Evolutionary conservation across 2,329 filamentous ascomycete genomes (phyloP), one percentile per base, ranked within the genome.

Genomic region (Scedosporium aurantiacum): DNA sequence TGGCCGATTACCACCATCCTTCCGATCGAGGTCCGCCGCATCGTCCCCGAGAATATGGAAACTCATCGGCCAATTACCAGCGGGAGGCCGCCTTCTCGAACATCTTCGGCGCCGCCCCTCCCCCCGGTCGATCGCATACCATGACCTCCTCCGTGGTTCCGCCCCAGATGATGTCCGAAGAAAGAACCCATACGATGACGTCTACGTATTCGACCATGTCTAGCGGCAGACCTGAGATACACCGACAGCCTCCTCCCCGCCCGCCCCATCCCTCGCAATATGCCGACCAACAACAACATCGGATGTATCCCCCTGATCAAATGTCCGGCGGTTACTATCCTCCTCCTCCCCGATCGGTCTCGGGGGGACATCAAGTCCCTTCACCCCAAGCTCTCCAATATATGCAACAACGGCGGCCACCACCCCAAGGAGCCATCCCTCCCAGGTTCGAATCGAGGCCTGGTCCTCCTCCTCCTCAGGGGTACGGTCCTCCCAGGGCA

Each of bases 31-130:
- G 74, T 65, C 74, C 75, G 71, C 74, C 73, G 58, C 75, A 76
- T 60, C 74, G 74, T 43, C 75, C 73, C 66, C 73, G 75, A 62
- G 76, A 79, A 66, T 80, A 82, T 79, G 79, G 66, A 66, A 75
- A 79, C 63, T 71, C 74, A 25, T 70, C 77, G 61, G 77, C 79
- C 65, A 80, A 81, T 70, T 80, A 79, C 70, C 90, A 94, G 76
- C 88, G 94, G 76, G 92, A 99, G 83, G 90, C 91, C 67, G 94
- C 93, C 66, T 99, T 95, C 75, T 91, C 89, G 66, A 93, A 93
- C 76, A 97, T 97, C 71, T 99, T 97, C 73, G 94, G 93, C 67
- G 86, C 86, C 66, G 83, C 90, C 66, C 91, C 90, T 65, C 91
- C 91, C 56, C 85, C 90, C 55, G 93, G 93, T 63, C 88, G 94